phyloP scores from a whole-genome alignment of 2,329 filamentous ascomycete species.

The Aureobasidium subglaciale region DNA sequence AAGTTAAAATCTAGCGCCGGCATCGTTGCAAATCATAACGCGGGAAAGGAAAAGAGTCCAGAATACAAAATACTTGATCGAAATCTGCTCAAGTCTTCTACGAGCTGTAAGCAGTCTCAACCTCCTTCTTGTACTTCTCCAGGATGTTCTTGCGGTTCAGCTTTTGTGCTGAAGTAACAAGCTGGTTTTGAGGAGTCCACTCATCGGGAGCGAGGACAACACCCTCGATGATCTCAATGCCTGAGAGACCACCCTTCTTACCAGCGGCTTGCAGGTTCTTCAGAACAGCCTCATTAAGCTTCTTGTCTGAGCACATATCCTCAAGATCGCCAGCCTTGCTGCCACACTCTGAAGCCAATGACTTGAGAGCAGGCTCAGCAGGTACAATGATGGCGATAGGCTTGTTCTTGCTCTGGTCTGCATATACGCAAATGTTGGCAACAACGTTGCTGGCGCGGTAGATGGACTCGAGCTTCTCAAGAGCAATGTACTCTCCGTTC shows the following conservation, averaged over 20 bases:
- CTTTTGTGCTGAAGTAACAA: slow-evolving; percentile 48
- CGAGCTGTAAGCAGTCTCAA: slow-evolving; percentile 39
- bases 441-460: slow-evolving; percentile 77
- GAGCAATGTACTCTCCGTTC: slow-evolving; percentile 91
- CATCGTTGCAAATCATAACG: slow-evolving; percentile 6
- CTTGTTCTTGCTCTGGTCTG: slow-evolving; percentile 64
- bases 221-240: slow-evolving; percentile 68
- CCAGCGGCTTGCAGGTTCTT: slow-evolving; percentile 63
- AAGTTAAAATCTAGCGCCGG: slow-evolving; percentile 2
- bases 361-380: slow-evolving; percentile 49
- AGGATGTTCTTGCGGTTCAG: slow-evolving; percentile 45
- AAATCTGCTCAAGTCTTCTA: not conserved
- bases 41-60: not conserved
- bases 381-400: slow-evolving; percentile 76
- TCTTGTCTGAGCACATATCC: slow-evolving; percentile 60
- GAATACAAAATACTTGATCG: not conserved
- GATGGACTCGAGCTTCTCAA: slow-evolving; percentile 88
- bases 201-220: slow-evolving; percentile 77
- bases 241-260: slow-evolving; percentile 57
- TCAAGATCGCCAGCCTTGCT: slow-evolving; percentile 58
- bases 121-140: slow-evolving; percentile 45
- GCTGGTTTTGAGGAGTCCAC: slow-evolving; percentile 72
- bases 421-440: slow-evolving; percentile 81
- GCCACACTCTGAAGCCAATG: slow-evolving; percentile 49
- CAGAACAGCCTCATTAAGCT: slow-evolving; percentile 57